These are phyloP conservation scores for Epichloe festucae DNA, from an alignment of 2,329 filamentous ascomycete genomes.

Conservation along the genomic window DNA sequence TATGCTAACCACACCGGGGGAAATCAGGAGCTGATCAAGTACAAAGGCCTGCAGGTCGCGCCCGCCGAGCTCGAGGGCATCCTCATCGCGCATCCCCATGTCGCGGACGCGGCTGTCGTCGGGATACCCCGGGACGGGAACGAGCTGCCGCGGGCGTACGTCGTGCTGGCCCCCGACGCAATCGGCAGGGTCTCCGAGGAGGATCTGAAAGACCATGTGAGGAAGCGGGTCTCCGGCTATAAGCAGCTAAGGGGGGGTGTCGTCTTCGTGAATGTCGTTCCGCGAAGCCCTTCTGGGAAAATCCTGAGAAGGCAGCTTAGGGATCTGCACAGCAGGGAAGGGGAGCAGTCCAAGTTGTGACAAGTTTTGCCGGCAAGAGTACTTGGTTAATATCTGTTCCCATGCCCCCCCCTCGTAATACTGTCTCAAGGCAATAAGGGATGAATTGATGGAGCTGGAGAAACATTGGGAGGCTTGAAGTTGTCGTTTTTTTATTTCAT, in stretches of 20 bases:
- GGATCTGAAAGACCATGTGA: conserved; percentile 16
- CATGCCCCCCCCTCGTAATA: too few relatives aligned
- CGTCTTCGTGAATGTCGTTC: conserved; percentile 49
- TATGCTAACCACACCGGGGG: too few relatives aligned
- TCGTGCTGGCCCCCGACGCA: conserved; percentile 14
- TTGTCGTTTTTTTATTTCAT: too few relatives aligned
- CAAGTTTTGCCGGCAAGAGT: neutral
- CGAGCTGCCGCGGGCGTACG: conserved; percentile 34
- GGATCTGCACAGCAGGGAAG: conserved; percentile 7
- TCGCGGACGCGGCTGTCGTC: conserved; percentile 47
- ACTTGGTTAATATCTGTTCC: neutral
- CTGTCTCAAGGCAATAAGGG: too few relatives aligned
- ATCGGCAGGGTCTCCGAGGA: conserved; percentile 13
- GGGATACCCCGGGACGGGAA: conserved; percentile 35
- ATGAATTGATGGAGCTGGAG: too few relatives aligned
- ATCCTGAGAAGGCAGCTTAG: conserved; percentile 28
- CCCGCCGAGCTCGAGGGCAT: conserved; percentile 49
- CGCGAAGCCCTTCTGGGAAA: conserved; percentile 48
- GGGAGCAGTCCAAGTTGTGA: neutral
- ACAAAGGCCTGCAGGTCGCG: conserved; percentile 51
- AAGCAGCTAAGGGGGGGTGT: conserved; percentile 65
- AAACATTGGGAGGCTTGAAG: too few relatives aligned
- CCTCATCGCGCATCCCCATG: conserved; percentile 26
- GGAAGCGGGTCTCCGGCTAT: conserved; percentile 29
- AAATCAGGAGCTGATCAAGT: conserved; percentile 40